Evolutionary conservation across 2,329 filamentous ascomycete species (phyloP), one percentile per base, ranked within the genome.

Genomic region (Pestalotiopsis sp.): DNA sequence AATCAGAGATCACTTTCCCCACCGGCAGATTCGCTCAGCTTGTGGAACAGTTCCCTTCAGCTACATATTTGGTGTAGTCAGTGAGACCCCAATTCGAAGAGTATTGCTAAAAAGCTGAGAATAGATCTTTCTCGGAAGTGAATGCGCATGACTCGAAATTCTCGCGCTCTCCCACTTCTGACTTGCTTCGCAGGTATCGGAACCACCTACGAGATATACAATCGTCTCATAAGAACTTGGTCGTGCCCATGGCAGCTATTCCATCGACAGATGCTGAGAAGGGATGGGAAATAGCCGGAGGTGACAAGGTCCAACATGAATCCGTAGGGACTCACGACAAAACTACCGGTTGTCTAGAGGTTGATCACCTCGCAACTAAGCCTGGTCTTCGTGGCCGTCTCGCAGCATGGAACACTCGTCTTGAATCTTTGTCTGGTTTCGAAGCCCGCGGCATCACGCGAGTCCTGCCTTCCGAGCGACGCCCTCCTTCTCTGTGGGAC

Each of bases 391-490:
- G n/a, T 4, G 31, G 59, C 17, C 59, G 59, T 25, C 27, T 62
- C n/a, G 31, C 14, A 6, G n/a, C 36, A n/a, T 62, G 59, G 59
- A 62, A 62, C 23, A 20, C n/a, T 3, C 59, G 59, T 14, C 38
- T 64, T 11, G 62, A 64, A 64, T 64, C 62, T 31, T 39, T 64
- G 20, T 49, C 62, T 9, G 62, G 41, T 23, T 64, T 83, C 66
- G 81, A 83, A 69, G 75, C 80, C 1, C 77, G 81, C 25, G 81
- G 81, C 1, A 83, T 83, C 61, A 74, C 77, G 12, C 80, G 81
- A 20, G 81, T 83, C 0, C 75, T 74, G 0, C 77, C 80, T 1
- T 75, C 78, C 1, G 80, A 82, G 52, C 77, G 81, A 12, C 77
- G 80, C 27, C 71, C 74, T 1, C 23, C 62, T 20, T 64, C 62